These are phyloP conservation scores for Fraxinus latifolia DNA, from an alignment of 305 asterid species.

Conservation along the genomic window DNA sequence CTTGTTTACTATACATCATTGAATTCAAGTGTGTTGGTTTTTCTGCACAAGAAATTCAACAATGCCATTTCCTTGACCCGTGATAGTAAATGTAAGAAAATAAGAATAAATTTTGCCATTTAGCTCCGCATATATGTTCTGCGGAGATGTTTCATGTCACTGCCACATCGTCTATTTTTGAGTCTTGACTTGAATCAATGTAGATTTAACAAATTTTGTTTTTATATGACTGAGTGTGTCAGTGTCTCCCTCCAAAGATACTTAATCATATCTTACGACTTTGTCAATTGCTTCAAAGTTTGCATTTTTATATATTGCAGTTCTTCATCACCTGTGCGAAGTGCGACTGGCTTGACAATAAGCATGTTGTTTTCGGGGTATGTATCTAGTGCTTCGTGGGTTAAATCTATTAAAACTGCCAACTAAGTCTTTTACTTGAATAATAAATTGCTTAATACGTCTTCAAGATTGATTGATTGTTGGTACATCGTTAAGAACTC, in stretches of 20 bases:
- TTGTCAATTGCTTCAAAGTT: slow-evolving; percentile 21
- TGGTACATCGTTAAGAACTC: not conserved
- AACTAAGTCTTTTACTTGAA: not conserved
- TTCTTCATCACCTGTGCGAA: slow-evolving; percentile 88
- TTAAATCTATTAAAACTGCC: slow-evolving; percentile 1
- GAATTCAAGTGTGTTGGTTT: not conserved
- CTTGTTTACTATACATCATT: slow-evolving; percentile 2
- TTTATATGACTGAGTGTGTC: not conserved
- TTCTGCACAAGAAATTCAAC: not conserved
- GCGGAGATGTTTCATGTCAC: not conserved
- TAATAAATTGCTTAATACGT: not conserved
- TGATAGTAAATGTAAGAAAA: not conserved
- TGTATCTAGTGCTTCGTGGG: slow-evolving; percentile 21
- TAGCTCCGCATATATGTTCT: not conserved
- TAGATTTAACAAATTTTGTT: not conserved
- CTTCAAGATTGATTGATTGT: not conserved
- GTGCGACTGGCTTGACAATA: slow-evolving; percentile 98
- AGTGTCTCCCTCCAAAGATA: not conserved
- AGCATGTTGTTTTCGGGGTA: slow-evolving; percentile 97
- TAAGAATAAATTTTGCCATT: not conserved
- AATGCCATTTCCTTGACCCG: not conserved
- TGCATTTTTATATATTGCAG: slow-evolving; percentile 39
- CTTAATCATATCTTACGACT: not conserved
- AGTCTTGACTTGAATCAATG: not conserved
- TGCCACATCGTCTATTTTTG: not conserved